phyloP scores from a whole-genome alignment of 106 monocot species.

The Posidonia australis region DNA sequence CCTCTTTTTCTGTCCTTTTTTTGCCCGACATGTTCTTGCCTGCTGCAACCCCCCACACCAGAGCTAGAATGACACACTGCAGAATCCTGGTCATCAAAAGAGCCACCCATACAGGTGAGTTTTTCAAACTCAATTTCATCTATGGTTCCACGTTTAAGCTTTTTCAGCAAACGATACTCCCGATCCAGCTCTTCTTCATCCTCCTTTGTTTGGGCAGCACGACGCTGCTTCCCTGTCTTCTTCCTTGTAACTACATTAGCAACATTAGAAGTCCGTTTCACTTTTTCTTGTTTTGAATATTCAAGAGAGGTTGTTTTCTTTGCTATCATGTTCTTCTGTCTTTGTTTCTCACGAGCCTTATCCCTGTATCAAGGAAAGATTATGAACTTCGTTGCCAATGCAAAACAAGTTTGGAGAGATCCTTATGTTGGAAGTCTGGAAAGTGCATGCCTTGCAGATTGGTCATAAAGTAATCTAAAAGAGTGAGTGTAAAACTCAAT shows the following conservation, averaged over 20 bases:
- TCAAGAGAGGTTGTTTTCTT: slow-evolving; percentile 25
- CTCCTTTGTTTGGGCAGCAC: slow-evolving; percentile 60
- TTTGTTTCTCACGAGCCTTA: slow-evolving; percentile 78
- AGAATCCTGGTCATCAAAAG: slow-evolving; percentile 7
- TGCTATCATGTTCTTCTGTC: slow-evolving; percentile 37
- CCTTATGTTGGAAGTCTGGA: too few species aligned
- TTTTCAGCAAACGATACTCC: slow-evolving; percentile 86
- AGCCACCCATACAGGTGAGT: slow-evolving; percentile 45
- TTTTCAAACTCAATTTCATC: slow-evolving; percentile 84
- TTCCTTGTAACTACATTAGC: slow-evolving; percentile 31
- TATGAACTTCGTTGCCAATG: not conserved
- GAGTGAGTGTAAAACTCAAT: too few species aligned
- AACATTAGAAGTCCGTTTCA: slow-evolving; percentile 5
- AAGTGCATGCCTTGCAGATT: too few species aligned
- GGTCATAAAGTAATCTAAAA: too few species aligned
- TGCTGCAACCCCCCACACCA: not conserved
- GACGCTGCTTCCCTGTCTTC: slow-evolving; percentile 79
- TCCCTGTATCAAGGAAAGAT: slow-evolving; percentile 29
- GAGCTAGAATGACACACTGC: not conserved
- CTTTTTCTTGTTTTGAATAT: slow-evolving; percentile 28
- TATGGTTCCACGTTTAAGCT: slow-evolving; percentile 68
- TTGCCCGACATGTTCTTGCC: not conserved
- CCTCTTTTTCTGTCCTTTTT: slow-evolving; percentile 7
- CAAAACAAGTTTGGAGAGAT: too few species aligned
- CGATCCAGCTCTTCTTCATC: slow-evolving; percentile 68